Base-by-base conservation (phyloP, 2,329 filamentous ascomycete species). In the Emmonsiellopsis sp. region DNA sequence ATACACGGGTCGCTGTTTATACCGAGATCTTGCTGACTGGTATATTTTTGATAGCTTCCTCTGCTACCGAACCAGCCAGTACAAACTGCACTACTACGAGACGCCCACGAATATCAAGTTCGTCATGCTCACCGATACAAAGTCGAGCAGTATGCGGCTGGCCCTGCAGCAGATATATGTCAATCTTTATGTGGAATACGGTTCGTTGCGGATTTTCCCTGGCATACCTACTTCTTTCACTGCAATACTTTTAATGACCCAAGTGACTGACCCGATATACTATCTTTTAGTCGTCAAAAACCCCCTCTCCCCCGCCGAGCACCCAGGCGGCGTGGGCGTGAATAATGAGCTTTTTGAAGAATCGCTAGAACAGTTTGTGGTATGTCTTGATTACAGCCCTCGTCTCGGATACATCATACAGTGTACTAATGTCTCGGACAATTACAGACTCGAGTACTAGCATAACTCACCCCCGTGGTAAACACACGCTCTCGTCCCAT, bases 41-140 rank as follows among this genome's bases (percentile, higher is more conserved):
- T 53, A 30, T 11, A 41, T 41, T n/a, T 48, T 47, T 40, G 47
- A 13, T 52, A 89, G 87, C 67, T 98, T 98, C 71, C 86, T 98
- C 62, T 89, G 86, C 62, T 98, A 88, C 74, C 87, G 89, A 62
- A 98, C 93, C 51, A 87, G 81, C 61, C 87, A 95, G 72, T 98
- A 98, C 79, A 96, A 96, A 75, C 81, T 98, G 63, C 93, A 98
- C 75, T 98, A 95, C 77, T 98, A 96, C 79, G 93, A 98, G 77
- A 97, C 93, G 10, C 90, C 91, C 1, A 93, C 90, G 51, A 94
- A 89, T 69, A 84, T 95, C 71, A 94, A 95, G 67, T 94, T 97
- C 67, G 90, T 96, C 67, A 89, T 98, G 85, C 79, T 97, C 66
- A 97, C 93, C 26, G 93, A 97, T 73, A 88, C 87, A 38, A 86